Evolutionary conservation across 163 green algal genomes (phyloP).

Genomic region (Chlamydomonas reinhardtii): DNA sequence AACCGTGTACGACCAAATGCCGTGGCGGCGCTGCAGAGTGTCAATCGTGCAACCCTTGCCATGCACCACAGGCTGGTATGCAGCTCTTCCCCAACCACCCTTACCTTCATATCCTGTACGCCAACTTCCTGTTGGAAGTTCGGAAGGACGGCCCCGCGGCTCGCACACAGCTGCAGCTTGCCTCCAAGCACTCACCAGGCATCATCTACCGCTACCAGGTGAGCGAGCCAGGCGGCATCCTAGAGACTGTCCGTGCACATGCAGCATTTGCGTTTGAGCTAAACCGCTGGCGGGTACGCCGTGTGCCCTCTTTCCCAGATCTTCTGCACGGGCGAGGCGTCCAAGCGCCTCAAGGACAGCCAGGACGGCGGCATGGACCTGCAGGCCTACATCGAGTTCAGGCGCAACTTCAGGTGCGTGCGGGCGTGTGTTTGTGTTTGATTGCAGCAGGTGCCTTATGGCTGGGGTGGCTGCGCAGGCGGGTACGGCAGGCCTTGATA

Average conservation of each 20-base stretch:
- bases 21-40: no score
- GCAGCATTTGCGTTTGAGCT: not conserved
- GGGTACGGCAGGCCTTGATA: no score
- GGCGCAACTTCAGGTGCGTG: constrained; percentile 44
- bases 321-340: constrained; percentile 37
- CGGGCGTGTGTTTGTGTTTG: no score
- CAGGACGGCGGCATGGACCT: constrained; percentile 50
- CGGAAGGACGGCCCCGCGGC: constrained; percentile 51
- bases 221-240: no score
- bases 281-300: no score
- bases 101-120: constrained; percentile 43
- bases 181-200: constrained; percentile 20
- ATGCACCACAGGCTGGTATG: constrained; percentile 33
- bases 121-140: constrained; percentile 60
- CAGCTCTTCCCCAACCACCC: constrained; percentile 17
- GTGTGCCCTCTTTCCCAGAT: constrained; percentile 4
- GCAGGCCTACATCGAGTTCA: constrained; percentile 60
- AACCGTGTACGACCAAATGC: no score
- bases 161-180: constrained; percentile 67
- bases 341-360: constrained; percentile 48
- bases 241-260: no score
- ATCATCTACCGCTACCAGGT: constrained; percentile 55
- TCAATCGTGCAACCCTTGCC: no score
- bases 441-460: not conserved
- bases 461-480: no score